These are phyloP conservation scores for Leptomonas pyrrhocoris DNA, from an alignment of 208 protist species.

Conservation along the genomic window DNA sequence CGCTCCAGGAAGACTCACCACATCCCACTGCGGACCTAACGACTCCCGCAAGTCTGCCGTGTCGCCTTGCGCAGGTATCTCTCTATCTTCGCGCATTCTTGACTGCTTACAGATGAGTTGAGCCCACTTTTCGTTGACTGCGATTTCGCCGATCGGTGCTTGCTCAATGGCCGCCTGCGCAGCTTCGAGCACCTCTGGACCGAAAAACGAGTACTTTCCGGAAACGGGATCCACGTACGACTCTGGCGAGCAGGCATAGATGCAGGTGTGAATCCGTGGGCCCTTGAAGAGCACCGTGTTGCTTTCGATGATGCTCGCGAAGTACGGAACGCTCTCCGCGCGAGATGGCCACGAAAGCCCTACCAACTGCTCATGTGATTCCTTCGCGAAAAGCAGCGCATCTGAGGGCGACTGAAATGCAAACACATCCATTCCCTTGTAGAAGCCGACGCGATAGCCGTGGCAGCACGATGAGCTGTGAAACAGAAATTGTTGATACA, in stretches of 20 bases:
- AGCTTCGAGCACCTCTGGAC: conserved; percentile 56
- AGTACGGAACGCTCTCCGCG: conserved; percentile 31
- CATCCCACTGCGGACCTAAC: conserved; percentile 64
- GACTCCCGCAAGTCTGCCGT: conserved; percentile 23
- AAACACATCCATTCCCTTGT: conserved; percentile 65
- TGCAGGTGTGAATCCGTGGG: conserved; percentile 84
- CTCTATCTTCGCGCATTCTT: conserved; percentile 32
- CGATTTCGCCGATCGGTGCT: conserved; percentile 75
- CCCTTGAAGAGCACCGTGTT: conserved; percentile 70
- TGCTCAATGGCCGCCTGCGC: conserved; percentile 54
- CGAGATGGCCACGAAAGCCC: conserved; percentile 58
- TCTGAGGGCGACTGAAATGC: conserved; percentile 68
- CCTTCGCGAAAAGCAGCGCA: conserved; percentile 72
- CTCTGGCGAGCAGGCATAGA: conserved; percentile 78
- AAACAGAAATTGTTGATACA: conserved; percentile 68
- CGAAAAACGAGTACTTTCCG: conserved; percentile 70
- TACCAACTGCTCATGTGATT: conserved; percentile 69
- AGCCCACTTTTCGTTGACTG: conserved; percentile 69
- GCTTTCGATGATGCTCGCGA: conserved; percentile 52
- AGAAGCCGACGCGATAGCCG: conserved; percentile 63
- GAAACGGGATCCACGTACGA: conserved; percentile 68
- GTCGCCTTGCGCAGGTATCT: background rate
- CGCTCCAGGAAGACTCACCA: conserved; percentile 42
- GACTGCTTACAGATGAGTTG: conserved; percentile 51
- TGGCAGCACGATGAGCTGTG: conserved; percentile 37